These are phyloP conservation scores for Tardiomyces blankii DNA, from an alignment of 1,139 yeast species.

Conservation along the genomic window DNA sequence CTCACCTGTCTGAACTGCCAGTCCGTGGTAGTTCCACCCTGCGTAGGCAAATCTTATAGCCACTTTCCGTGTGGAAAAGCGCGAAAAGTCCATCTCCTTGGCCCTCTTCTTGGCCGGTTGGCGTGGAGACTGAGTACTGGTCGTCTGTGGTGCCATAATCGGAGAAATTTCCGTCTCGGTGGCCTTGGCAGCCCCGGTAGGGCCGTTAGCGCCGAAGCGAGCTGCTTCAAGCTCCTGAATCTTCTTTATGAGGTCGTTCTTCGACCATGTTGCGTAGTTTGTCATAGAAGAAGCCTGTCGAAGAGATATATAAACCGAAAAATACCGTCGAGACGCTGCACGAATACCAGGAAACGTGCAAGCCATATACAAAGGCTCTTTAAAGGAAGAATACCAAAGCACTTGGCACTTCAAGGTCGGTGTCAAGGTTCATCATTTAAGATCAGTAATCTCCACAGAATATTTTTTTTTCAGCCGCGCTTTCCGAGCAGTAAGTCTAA, in stretches of 20 bases:
- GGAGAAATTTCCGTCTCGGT: too few species aligned
- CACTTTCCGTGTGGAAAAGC: constrained; percentile 54
- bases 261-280: constrained; percentile 39
- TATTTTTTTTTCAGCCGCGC: neutral
- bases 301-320: neutral
- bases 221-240: constrained; percentile 38
- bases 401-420: neutral
- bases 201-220: neutral
- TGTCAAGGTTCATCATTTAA: neutral
- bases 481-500: too few species aligned
- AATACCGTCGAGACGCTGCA: too few species aligned
- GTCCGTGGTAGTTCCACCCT: constrained; percentile 91
- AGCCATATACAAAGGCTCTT: too few species aligned
- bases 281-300: constrained; percentile 3
- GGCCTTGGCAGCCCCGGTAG: neutral
- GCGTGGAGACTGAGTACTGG: neutral
- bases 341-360: neutral
- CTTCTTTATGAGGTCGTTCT: constrained; percentile 38
- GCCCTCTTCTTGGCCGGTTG: constrained; percentile 14
- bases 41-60: constrained; percentile 78
- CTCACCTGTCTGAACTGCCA: constrained; percentile 61
- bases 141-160: neutral
- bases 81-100: constrained; percentile 57
- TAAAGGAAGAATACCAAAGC: too few species aligned
- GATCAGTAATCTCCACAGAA: neutral